These are phyloP conservation scores for Talinum fruticosum DNA, from an alignment of 148 eudicot genomes.

Conservation along the genomic window DNA sequence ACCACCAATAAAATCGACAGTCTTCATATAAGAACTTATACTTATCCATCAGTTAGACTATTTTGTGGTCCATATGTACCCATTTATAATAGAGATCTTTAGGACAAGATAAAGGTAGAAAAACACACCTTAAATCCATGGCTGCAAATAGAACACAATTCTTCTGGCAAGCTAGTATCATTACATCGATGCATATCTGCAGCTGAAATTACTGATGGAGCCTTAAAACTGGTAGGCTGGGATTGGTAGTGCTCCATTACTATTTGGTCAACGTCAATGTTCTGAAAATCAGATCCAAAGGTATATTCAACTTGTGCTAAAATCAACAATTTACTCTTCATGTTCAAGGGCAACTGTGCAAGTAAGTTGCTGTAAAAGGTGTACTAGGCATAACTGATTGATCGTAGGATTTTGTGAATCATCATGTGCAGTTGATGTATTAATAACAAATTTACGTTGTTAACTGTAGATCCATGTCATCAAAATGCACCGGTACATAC, in stretches of 20 bases:
- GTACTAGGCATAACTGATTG: constrained; percentile 1
- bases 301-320: no score
- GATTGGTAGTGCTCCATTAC: constrained; percentile 80
- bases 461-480: neutral
- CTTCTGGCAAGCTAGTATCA: constrained; percentile 61
- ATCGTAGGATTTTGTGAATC: neutral
- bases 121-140: constrained; percentile 66
- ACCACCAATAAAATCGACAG: neutral
- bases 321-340: neutral
- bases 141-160: constrained; percentile 65
- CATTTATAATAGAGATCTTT: constrained; percentile 3
- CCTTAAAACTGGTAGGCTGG: constrained; percentile 53
- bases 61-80: neutral
- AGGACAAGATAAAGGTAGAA: constrained; percentile 4
- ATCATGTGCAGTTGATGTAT: neutral
- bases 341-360: neutral
- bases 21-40: neutral
- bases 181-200: constrained; percentile 29
- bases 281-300: constrained; percentile 39
- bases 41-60: neutral
- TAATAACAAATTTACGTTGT: neutral
- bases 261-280: constrained; percentile 91
- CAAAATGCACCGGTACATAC: neutral
- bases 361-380: neutral
- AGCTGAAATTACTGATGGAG: constrained; percentile 53